Percentiles rank a stretch among this genome's conserved stretches.
phyloP scores from a whole-genome alignment of 371 early-diverging fungal genomes.

The Mucor sp. region DNA sequence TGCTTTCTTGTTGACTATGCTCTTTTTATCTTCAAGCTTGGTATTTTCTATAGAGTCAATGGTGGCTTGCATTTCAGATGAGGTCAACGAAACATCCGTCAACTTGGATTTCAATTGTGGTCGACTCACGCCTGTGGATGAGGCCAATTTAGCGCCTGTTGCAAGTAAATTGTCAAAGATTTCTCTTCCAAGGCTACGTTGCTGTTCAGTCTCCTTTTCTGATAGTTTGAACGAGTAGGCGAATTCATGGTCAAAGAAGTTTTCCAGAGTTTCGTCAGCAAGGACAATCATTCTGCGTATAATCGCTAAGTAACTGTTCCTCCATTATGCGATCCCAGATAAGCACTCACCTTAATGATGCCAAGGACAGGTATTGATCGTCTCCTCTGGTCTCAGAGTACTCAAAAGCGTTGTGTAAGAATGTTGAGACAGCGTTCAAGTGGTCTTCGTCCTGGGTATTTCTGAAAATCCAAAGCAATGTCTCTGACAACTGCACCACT shows the following conservation, averaged over 20 bases:
- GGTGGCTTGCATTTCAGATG: constrained; percentile 20
- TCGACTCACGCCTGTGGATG: constrained; percentile 22
- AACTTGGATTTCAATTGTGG: constrained; percentile 18
- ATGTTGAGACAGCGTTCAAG: constrained; percentile 70
- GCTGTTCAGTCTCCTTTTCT: constrained; percentile 63
- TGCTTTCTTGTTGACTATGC: neutral
- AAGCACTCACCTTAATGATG: constrained; percentile 37
- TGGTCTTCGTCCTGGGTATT: constrained; percentile 62
- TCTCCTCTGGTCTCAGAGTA: constrained; percentile 56
- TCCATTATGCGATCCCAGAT: neutral
- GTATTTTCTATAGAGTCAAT: constrained; percentile 10
- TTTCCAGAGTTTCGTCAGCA: constrained; percentile 72
- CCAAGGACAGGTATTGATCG: constrained; percentile 38
- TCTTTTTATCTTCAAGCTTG: neutral
- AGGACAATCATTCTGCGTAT: constrained; percentile 66
- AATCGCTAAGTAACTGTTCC: neutral
- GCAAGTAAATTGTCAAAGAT: constrained; percentile 58
- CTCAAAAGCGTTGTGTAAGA: constrained; percentile 69
- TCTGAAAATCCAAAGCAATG: constrained; percentile 80
- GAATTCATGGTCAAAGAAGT: constrained; percentile 71
- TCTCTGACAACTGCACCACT: constrained; percentile 87
- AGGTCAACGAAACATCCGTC: constrained; percentile 9
- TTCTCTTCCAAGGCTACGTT: constrained; percentile 57
- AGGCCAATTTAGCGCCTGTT: constrained; percentile 44
- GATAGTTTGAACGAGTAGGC: constrained; percentile 63